Percentiles rank a stretch among this genome's conserved stretches.
These are phyloP conservation scores for Pestalotiopsis sp. DNA, from an alignment of 2,329 filamentous ascomycete species.

Conservation along the genomic window DNA sequence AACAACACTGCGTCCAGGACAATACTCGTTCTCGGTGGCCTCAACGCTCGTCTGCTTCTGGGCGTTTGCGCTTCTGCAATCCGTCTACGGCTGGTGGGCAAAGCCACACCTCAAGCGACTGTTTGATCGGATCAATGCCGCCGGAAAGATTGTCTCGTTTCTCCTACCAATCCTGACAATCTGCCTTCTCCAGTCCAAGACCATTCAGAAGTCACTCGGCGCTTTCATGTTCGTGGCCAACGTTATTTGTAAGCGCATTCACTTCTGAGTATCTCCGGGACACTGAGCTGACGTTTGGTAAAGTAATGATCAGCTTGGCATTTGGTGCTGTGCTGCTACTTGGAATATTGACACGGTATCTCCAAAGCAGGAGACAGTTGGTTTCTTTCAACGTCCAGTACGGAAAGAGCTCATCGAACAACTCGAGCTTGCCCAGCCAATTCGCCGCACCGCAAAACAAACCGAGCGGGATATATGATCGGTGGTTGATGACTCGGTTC, in stretches of 20 bases:
- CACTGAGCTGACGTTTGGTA: background rate
- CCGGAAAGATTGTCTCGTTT: constrained; percentile 18
- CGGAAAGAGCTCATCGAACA: constrained; percentile 20
- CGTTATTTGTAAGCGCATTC: constrained; percentile 15
- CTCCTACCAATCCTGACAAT: constrained; percentile 18
- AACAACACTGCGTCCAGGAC: too few species aligned
- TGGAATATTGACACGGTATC: constrained; percentile 43
- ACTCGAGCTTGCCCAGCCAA: background rate
- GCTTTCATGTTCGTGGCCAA: constrained; percentile 21
- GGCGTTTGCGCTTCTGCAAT: constrained; percentile 21
- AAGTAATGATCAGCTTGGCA: constrained; percentile 42
- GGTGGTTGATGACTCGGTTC: constrained; percentile 47
- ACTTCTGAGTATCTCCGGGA: background rate
- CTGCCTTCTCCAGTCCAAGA: constrained; percentile 18
- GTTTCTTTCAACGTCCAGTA: constrained; percentile 34
- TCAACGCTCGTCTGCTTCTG: constrained; percentile 21
- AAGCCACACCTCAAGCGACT: constrained; percentile 11
- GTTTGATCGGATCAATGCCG: constrained; percentile 14
- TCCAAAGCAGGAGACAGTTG: constrained; percentile 39
- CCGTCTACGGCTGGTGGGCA: constrained; percentile 18
- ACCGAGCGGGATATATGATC: constrained; percentile 41
- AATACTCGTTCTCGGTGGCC: constrained; percentile 15
- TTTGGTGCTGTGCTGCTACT: constrained; percentile 38
- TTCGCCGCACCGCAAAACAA: background rate
- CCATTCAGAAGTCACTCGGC: constrained; percentile 15